Evolutionary conservation across 2,329 filamentous ascomycete genomes (phyloP).

Genomic region (Aspergillus uvarum): DNA sequence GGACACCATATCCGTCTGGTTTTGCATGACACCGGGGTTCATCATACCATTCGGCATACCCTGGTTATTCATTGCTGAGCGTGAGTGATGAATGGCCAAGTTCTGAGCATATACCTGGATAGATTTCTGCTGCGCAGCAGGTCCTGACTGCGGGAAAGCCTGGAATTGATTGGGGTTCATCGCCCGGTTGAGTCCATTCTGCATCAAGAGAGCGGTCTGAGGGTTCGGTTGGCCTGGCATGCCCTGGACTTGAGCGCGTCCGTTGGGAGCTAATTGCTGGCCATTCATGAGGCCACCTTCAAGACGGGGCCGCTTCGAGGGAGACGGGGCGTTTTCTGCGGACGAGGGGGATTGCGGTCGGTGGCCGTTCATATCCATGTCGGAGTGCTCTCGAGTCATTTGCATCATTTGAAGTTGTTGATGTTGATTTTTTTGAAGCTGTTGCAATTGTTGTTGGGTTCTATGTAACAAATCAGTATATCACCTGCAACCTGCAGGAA

Average conservation of each 20-base stretch:
- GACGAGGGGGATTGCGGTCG: constrained; percentile 79
- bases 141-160: constrained; percentile 55
- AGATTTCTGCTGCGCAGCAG: constrained; percentile 72
- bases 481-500: constrained; percentile 7
- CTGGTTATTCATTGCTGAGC: constrained; percentile 76
- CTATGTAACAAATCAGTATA: constrained; percentile 42
- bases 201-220: constrained; percentile 50
- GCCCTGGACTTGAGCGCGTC: constrained; percentile 64
- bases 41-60: constrained; percentile 72
- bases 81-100: constrained; percentile 74
- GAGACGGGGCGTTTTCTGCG: constrained; percentile 85
- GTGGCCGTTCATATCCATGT: constrained; percentile 79
- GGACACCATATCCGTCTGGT: constrained; percentile 80
- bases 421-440: constrained; percentile 61
- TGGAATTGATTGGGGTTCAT: constrained; percentile 77
- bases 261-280: constrained; percentile 75
- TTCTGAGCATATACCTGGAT: constrained; percentile 85
- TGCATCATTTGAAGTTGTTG: constrained; percentile 62
- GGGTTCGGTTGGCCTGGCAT: constrained; percentile 68
- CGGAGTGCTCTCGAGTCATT: constrained; percentile 85
- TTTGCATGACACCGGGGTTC: constrained; percentile 64
- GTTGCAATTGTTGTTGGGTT: constrained; percentile 65
- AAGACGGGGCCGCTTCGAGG: constrained; percentile 83
- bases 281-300: constrained; percentile 73
- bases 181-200: constrained; percentile 71